Percentiles rank a stretch among this genome's conserved stretches.
phyloP scores from a whole-genome alignment of 306 rosid genomes.

The Fragaria nilgerrensis region DNA sequence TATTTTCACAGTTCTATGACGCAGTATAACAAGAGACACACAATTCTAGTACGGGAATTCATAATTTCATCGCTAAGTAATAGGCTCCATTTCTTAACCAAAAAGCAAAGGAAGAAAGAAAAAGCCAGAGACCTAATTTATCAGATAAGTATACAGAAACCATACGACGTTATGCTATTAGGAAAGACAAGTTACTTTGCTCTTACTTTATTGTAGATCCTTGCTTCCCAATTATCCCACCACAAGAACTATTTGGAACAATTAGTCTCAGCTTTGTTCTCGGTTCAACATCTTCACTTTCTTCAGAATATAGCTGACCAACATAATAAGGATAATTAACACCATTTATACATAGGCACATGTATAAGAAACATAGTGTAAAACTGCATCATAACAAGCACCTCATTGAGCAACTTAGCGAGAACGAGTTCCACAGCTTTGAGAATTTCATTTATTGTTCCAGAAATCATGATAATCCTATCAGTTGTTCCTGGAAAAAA shows the following conservation, averaged over 20 bases:
- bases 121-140: neutral
- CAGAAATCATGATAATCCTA: conserved; percentile 97
- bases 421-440: conserved; percentile 91
- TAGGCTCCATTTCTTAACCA: neutral
- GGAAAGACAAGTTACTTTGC: conserved; percentile 21
- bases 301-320: conserved; percentile 78
- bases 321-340: conserved; percentile 23
- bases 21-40: neutral
- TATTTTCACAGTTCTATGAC: neutral
- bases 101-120: neutral
- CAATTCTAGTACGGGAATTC: neutral
- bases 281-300: conserved; percentile 76
- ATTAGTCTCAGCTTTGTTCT: conserved; percentile 83
- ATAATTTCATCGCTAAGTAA: neutral
- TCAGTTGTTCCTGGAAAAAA: conserved; percentile 99
- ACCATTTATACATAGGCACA: conserved; percentile 13
- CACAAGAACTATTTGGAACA: conserved; percentile 97
- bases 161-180: neutral
- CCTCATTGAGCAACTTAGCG: conserved; percentile 92
- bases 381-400: conserved; percentile 34
- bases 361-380: conserved; percentile 15
- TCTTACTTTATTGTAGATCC: conserved; percentile 94
- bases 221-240: conserved; percentile 99
- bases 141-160: neutral
- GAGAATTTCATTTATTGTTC: conserved; percentile 65